These are phyloP conservation scores for Pestalotiopsis sp. DNA, from an alignment of 2,329 filamentous ascomycete genomes.

Conservation along the genomic window DNA sequence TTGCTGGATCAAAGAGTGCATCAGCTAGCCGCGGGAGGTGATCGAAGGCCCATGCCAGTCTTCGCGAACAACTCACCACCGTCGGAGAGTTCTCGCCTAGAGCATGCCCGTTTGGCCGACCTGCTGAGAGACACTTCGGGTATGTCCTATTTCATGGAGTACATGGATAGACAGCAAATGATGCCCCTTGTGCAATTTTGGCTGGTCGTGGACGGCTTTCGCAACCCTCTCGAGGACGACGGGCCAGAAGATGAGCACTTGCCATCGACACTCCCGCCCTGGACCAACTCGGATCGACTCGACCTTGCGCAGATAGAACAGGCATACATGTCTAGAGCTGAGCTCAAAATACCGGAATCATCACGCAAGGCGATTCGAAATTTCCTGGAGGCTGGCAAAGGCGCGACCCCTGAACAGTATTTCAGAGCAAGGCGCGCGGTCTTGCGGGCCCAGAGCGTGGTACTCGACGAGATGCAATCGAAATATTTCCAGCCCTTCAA, in stretches of 20 bases:
- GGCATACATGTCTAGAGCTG: conserved; percentile 80
- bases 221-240: conserved; percentile 87
- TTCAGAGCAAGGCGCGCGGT: conserved; percentile 80
- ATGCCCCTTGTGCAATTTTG: conserved; percentile 96
- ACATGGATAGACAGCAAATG: conserved; percentile 88
- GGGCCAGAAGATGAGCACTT: conserved; percentile 70
- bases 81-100: conserved; percentile 61
- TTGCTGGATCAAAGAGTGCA: conserved; percentile 88
- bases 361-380: conserved; percentile 71
- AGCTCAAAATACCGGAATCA: conserved; percentile 74
- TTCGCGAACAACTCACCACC: conserved; percentile 30
- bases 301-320: conserved; percentile 93
- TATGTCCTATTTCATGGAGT: conserved; percentile 99
- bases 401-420: conserved; percentile 80
- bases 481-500: conserved; percentile 85
- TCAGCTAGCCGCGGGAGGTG: conserved; percentile 72
- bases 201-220: conserved; percentile 95
- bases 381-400: conserved; percentile 78
- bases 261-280: conserved; percentile 65
- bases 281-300: conserved; percentile 81
- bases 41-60: conserved; percentile 39
- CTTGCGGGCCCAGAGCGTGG: conserved; percentile 77
- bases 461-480: conserved; percentile 82
- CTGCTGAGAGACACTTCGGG: conserved; percentile 89
- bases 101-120: conserved; percentile 78